Percentiles rank a stretch among this genome's conserved stretches.
Evolutionary conservation across 495 filamentous ascomycete species (phyloP).

Genomic region (Aspergillus mulundensis): DNA sequence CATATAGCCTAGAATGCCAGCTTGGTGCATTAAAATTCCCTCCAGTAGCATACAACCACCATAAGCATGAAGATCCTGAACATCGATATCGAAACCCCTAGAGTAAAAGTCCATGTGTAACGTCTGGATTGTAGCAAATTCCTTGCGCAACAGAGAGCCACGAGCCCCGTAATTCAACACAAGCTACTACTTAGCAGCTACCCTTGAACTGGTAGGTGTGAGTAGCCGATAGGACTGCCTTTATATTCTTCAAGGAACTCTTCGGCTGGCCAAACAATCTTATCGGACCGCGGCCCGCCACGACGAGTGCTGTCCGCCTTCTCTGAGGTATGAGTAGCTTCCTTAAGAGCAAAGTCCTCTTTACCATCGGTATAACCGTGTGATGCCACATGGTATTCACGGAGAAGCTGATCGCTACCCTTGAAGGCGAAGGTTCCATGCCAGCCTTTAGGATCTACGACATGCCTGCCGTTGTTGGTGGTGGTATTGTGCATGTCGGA

Average conservation of each 20-base stretch:
- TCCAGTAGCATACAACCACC: background rate
- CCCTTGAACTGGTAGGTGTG: background rate
- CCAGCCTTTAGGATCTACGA: conserved; percentile 2
- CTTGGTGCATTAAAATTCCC: conserved; percentile 3
- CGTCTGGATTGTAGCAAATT: conserved; percentile 2
- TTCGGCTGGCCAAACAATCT: background rate
- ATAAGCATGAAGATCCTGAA: conserved; percentile 4
- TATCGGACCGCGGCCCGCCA: background rate
- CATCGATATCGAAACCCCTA: background rate
- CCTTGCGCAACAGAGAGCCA: conserved; percentile 1
- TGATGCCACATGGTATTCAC: conserved; percentile 1
- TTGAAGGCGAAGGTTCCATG: conserved; percentile 5
- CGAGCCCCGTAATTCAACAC: background rate
- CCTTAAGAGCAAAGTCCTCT: conserved; percentile 3
- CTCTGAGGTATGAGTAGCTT: background rate
- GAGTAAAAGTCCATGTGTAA: conserved; percentile 1
- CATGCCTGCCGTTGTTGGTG: background rate
- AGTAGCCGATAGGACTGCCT: background rate
- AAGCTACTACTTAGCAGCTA: background rate
- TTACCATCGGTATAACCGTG: conserved; percentile 4
- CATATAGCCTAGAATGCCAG: conserved; percentile 2
- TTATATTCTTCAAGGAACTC: background rate
- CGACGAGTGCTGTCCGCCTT: conserved; percentile 1
- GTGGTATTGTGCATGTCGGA: conserved; percentile 6
- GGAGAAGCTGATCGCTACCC: background rate